Evolutionary conservation across 345 rosid genomes (phyloP), one percentile per base, ranked within the genome.

Genomic region (Noccaea caerulescens): DNA sequence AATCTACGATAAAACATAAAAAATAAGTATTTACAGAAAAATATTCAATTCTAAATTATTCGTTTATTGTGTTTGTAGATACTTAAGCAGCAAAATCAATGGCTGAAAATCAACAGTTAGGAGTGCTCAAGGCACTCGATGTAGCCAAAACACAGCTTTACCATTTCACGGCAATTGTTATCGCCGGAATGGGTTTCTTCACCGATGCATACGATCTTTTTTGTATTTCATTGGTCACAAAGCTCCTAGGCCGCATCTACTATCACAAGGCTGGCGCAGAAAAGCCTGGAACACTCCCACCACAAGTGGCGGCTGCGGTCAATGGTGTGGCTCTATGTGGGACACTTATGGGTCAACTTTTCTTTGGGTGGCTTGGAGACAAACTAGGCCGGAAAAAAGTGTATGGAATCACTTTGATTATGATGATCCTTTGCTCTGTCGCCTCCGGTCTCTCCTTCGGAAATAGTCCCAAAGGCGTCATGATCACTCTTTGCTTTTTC

Each of bases 281-380:
- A 7, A 79, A 79, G 77, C 86, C 84, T 3, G 86, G 85, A 6
- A 68, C 80, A 8, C 65, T 79, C 38, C 86, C 88, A 33, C 84
- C 86, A 25, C 75, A 60, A 20, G 78, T 82, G 10, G 73, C 86
- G 0, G 84, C 81, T 1, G 84, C 85, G 1, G 86, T 85, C 53
- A 85, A 80, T 53, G 88, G 88, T 46, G 86, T 83, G 4, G 88
- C 88, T 0, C 73, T 85, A 43, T 75, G 82, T 13, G 88, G 88
- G 16, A 82, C 86, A 44, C 85, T 84, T 14, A 68, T 80, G 2
- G 86, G 86, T 16, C 88, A 84, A 60, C 86, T 84, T 20, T 82
- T 84, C 58, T 84, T 82, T 30, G 86, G 88, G 1, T 85, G 86
- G 86, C 83, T 82, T 10, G 88, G 88, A 4, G 88, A 85, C 59